A percentile compares a stretch with the other conserved stretches of the same genome.
Evolutionary conservation across 2,329 filamentous ascomycete genomes (phyloP).

Genomic region (Epichloe baconii): DNA sequence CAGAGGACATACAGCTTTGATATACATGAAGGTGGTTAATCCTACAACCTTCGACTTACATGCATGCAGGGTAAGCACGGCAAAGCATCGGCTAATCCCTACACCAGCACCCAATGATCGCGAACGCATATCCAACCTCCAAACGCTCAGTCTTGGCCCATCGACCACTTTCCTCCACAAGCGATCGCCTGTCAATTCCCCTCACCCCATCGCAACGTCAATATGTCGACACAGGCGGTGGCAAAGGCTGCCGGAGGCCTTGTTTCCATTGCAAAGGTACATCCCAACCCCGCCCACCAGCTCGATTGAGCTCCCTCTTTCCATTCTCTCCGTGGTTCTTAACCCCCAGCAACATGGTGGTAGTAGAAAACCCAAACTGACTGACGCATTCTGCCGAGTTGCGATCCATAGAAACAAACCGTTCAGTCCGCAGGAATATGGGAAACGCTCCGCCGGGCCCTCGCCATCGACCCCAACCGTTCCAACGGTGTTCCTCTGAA

Average conservation of each 20-base stretch:
- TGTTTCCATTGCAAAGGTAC: constrained; percentile 46
- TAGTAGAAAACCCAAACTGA: too few species aligned
- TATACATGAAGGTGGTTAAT: too few species aligned
- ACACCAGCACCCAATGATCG: constrained; percentile 3
- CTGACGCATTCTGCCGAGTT: too few species aligned
- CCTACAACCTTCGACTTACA: not conserved
- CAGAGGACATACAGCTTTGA: too few species aligned
- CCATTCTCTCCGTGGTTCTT: not conserved
- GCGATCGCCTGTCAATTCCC: not conserved
- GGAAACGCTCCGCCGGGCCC: constrained; percentile 63
- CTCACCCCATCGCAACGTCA: constrained; percentile 18
- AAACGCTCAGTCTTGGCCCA: not conserved
- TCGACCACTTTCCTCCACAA: constrained; percentile 4
- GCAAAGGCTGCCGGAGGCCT: constrained; percentile 41
- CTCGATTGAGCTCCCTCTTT: not conserved
- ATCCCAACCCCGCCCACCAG: not conserved
- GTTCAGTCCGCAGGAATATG: constrained; percentile 81
- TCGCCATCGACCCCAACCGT: constrained; percentile 76
- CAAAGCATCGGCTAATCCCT: constrained; percentile 9
- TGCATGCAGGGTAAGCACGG: constrained; percentile 3
- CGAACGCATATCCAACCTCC: constrained; percentile 7
- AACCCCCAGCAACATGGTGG: too few species aligned
- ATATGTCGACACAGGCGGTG: constrained; percentile 49
- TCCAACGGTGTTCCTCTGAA: constrained; percentile 90
- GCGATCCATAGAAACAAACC: constrained; percentile 70